Evolutionary conservation across 306 rosid species (phyloP), one percentile per base, ranked within the genome.

Genomic region (Citrullus colocynthis): DNA sequence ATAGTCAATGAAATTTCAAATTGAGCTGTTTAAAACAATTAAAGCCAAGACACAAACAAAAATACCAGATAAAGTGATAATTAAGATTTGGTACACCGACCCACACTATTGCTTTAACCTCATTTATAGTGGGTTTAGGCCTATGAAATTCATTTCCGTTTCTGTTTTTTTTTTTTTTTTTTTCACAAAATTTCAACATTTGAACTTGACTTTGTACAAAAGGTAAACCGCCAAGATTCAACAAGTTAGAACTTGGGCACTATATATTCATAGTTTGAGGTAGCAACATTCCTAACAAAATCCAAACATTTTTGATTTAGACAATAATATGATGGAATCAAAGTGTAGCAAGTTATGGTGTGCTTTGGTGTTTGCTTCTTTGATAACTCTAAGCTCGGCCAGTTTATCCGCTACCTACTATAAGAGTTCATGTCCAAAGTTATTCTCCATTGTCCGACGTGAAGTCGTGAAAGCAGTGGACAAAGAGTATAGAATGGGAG

Each of bases 401-500:
- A 34, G 64, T 52, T 57, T 76, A 39, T 76, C 79, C 2, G 2
- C 57, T 3, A 15, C 41, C 6, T 76, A 0, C 44, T 76, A 76
- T 14, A 5, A 41, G 5, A 76, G 32, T 4, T n/a, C 79, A 39
- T 76, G 79, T 2, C 71, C 79, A 13, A 60, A 57, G 8, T 3
- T 59, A 21, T 57, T 58, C 4, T 58, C 79, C 24, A 59, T 21
- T 20, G 65, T 76, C 5, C 64, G 69, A 39, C 39, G 54, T 15
- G 79, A 58, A 7, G 69, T 76, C 1, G n/a, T 37, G 39, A 41
- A 44, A 56, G 79, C 79, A 21, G 79, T 76, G 8, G 21, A 1
- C 21, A 76, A 76, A 14, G 79, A 76, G 42, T 20, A 58, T 7
- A 37, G 79, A 64, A 76, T 76, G 79, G 79, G 79, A 42, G 79